These are phyloP conservation scores for Dactylonectria macrodidyma DNA, from an alignment of 2,329 filamentous ascomycete species.

Conservation along the genomic window DNA sequence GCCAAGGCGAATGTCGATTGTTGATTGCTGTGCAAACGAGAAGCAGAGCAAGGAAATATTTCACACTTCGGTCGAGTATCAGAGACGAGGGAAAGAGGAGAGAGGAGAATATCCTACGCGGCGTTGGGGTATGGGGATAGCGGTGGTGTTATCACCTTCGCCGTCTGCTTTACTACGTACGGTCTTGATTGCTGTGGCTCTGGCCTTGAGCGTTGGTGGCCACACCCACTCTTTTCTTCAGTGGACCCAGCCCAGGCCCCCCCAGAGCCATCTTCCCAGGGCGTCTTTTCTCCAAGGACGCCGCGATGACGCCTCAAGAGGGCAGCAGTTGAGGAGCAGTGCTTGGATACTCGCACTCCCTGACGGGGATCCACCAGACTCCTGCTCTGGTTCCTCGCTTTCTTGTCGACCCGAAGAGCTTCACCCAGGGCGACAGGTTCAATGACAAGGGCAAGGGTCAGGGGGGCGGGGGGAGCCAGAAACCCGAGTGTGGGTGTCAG, in stretches of 20 bases:
- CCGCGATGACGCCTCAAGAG: slow-evolving; percentile 13
- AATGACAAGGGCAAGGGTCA: background rate
- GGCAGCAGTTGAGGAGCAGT: slow-evolving; percentile 10
- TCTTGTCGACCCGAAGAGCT: slow-evolving; percentile 18
- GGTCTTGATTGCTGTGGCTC: slow-evolving; percentile 37
- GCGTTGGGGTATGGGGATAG: slow-evolving; percentile 46
- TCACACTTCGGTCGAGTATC: slow-evolving; percentile 11
- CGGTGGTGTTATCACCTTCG: slow-evolving; percentile 50
- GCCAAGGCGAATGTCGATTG: background rate
- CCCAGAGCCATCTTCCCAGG: slow-evolving; percentile 31
- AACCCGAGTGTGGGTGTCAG: slow-evolving; percentile 5
- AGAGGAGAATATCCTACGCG: slow-evolving; percentile 36
- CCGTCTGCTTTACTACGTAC: slow-evolving; percentile 34
- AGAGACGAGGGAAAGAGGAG: slow-evolving; percentile 35
- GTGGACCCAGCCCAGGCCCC: slow-evolving; percentile 23
- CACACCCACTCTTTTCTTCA: slow-evolving; percentile 42
- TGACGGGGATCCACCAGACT: background rate
- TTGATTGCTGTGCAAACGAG: slow-evolving; percentile 2
- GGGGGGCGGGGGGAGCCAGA: background rate
- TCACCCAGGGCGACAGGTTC: slow-evolving; percentile 1
- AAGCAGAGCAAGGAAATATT: slow-evolving; percentile 13
- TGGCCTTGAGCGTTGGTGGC: slow-evolving; percentile 41
- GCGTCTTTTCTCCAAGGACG: slow-evolving; percentile 10
- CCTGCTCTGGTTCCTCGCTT: slow-evolving; percentile 25
- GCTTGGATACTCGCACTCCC: slow-evolving; percentile 29